Conservation (phyloP, 371 early-diverging fungal genomes). For the Chytridiales sp. region DNA sequence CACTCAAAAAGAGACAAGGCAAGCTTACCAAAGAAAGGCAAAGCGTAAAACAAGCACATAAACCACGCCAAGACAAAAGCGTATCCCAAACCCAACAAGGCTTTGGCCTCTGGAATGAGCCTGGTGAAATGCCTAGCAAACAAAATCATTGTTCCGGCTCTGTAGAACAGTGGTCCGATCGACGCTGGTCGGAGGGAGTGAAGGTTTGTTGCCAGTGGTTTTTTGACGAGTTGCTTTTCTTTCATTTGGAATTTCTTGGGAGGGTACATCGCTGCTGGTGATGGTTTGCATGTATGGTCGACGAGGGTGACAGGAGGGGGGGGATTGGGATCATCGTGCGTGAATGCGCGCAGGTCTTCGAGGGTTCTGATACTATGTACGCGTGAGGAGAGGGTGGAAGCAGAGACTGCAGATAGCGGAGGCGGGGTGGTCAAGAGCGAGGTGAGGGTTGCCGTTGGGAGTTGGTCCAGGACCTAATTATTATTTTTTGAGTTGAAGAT, state of each 20-base stretch:
- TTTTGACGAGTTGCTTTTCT: not conserved
- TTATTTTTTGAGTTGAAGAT: not conserved
- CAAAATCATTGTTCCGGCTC: constrained; percentile 37
- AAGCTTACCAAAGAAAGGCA: constrained; percentile 33
- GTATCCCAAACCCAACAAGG: constrained; percentile 33
- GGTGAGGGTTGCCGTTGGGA: constrained; percentile 3
- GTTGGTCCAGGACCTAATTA: constrained; percentile 1
- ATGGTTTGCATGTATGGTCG: not conserved
- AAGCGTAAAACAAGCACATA: constrained; percentile 33
- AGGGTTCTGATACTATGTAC: constrained; percentile 14
- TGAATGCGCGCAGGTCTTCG: constrained; percentile 23
- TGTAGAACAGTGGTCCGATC: constrained; percentile 34
- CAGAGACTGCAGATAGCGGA: constrained; percentile 8
- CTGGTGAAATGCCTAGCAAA: constrained; percentile 36
- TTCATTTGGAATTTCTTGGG: not conserved
- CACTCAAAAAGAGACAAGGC: not conserved
- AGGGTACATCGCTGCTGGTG: not conserved
- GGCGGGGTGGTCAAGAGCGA: constrained; percentile 10
- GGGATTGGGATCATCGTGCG: constrained; percentile 7
- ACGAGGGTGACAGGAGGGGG: not conserved
- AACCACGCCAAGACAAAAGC: constrained; percentile 41
- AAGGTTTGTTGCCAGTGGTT: not conserved
- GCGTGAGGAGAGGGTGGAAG: constrained; percentile 1
- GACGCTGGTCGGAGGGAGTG: constrained; percentile 1
- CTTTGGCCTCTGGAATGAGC: constrained; percentile 34